These are phyloP conservation scores for Trichomonascaceae sp. DNA, from an alignment of 1,139 yeast genomes.

Conservation along the genomic window DNA sequence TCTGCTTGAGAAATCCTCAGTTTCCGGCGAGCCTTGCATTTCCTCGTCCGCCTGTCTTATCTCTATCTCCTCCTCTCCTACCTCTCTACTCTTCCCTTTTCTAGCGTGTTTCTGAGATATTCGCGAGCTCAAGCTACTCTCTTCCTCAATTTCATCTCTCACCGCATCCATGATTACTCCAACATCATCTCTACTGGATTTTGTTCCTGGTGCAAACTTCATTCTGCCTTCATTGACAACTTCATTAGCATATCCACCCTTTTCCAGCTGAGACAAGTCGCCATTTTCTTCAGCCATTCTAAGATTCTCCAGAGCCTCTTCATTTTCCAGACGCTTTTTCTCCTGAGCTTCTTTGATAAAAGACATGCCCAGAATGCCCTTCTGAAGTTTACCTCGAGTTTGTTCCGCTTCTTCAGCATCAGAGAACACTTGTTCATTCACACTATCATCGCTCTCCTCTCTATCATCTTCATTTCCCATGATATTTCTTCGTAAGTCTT, in stretches of 20 bases:
- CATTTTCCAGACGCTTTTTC: slow-evolving; percentile 48
- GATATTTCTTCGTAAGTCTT: slow-evolving; percentile 65
- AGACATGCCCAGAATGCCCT: slow-evolving; percentile 89
- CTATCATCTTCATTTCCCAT: slow-evolving; percentile 50
- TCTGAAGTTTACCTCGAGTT: slow-evolving; percentile 49
- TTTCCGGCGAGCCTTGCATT: slow-evolving; percentile 7
- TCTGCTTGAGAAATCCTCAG: slow-evolving; percentile 5
- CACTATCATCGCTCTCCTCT: slow-evolving; percentile 45
- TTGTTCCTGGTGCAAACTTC: slow-evolving; percentile 67
- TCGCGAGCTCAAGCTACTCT: slow-evolving; percentile 37
- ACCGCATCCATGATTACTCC: slow-evolving; percentile 30
- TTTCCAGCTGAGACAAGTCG: slow-evolving; percentile 35
- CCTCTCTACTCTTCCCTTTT: slow-evolving; percentile 10
- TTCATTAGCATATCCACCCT: slow-evolving; percentile 31
- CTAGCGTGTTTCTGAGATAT: slow-evolving; percentile 11
- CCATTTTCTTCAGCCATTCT: slow-evolving; percentile 39
- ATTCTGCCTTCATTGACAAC: slow-evolving; percentile 71
- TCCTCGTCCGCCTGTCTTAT: slow-evolving; percentile 3
- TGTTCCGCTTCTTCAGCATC: slow-evolving; percentile 25
- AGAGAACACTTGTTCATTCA: slow-evolving; percentile 29
- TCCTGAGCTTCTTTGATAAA: slow-evolving; percentile 88
- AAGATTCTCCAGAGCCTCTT: slow-evolving; percentile 46
- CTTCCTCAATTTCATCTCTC: slow-evolving; percentile 52
- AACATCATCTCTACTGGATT: slow-evolving; percentile 39
- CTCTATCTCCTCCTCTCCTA: slow-evolving; percentile 12